Evolutionary conservation across 345 rosid genomes (phyloP), one percentile per base, ranked within the genome.

Genomic region (Orychophragmus violaceus): DNA sequence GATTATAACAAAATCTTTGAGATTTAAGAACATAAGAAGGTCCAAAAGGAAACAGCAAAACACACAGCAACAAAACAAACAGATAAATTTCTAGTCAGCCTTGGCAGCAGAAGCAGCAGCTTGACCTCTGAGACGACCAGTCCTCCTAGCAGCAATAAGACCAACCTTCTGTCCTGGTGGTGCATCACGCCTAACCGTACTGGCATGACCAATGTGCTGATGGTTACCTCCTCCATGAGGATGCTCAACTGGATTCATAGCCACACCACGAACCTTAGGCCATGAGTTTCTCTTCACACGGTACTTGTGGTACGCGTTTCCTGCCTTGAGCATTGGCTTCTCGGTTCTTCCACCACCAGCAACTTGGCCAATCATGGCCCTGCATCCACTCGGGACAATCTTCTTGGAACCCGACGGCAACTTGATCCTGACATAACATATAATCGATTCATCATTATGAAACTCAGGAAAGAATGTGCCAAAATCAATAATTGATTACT

Each of bases 181-280:
- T 46, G 89, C 92, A 75, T 84, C 85, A 19, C 92, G 85, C 53
- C 84, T 77, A 55, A 84, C 87, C 0, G 89, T 87, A 70, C 89
- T 84, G 1, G 89, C 89, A 23, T 87, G 89, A 57, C 89, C 89
- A 55, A 87, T 87, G 23, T 87, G 93, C 49, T 87, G 93, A 64
- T 87, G 93, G 83, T 87, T 87, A 81, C 93, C 93, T 59, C 93
- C 93, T 53, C 93, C 89, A 2, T 87, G 93, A 49, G 93, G 93
- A 82, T 87, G 93, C 84, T 87, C 93, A 0, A 87, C 93, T 8
- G 89, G 93, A 9, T 87, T 87, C 93, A 87, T 87, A 25, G 93
- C 93, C 71, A 87, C 89, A 80, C 93, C 93, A 68, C 89, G 87
- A 5, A 87, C 89, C 85, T 83, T 82, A 46, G 93, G 89, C 93